A percentile compares a stretch with the other conserved stretches of the same genome.
These are phyloP conservation scores for Podila verticillata DNA, from an alignment of 192 early-diverging fungal species.

Conservation along the genomic window DNA sequence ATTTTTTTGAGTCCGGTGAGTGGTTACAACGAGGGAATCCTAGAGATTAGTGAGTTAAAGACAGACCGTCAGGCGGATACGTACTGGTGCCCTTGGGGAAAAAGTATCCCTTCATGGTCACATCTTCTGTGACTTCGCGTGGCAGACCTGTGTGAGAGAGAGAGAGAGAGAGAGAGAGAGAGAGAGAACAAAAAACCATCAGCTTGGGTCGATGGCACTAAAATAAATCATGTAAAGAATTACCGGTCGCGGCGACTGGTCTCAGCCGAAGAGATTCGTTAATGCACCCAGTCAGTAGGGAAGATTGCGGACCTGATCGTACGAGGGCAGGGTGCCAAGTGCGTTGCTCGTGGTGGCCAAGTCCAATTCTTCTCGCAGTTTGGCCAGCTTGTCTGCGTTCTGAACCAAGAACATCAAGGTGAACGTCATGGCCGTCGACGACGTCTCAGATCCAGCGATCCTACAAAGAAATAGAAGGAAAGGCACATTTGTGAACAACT, in stretches of 20 bases:
- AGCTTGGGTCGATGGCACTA: background rate
- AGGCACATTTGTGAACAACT: background rate
- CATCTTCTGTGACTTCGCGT: constrained; percentile 47
- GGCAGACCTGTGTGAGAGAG: constrained; percentile 27
- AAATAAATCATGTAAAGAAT: background rate
- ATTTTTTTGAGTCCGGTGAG: no score
- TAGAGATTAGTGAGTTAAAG: background rate
- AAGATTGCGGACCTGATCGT: constrained; percentile 55
- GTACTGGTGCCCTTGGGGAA: constrained; percentile 57
- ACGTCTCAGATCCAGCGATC: constrained; percentile 46
- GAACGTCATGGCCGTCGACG: constrained; percentile 19
- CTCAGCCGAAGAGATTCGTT: constrained; percentile 59
- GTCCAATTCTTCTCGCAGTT: constrained; percentile 24
- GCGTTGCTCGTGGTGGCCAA: constrained; percentile 9
- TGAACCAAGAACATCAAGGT: constrained; percentile 40
- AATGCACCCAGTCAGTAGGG: constrained; percentile 60
- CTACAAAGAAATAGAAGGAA: background rate
- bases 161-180: no score
- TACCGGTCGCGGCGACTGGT: constrained; percentile 48
- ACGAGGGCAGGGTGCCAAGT: constrained; percentile 4
- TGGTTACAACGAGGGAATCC: background rate
- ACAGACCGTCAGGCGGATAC: background rate
- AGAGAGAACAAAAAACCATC: no score
- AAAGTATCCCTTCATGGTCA: constrained; percentile 53
- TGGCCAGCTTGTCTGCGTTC: constrained; percentile 26